Evolutionary conservation across 306 rosid genomes (phyloP).

Genomic region (Prunus salicina): DNA sequence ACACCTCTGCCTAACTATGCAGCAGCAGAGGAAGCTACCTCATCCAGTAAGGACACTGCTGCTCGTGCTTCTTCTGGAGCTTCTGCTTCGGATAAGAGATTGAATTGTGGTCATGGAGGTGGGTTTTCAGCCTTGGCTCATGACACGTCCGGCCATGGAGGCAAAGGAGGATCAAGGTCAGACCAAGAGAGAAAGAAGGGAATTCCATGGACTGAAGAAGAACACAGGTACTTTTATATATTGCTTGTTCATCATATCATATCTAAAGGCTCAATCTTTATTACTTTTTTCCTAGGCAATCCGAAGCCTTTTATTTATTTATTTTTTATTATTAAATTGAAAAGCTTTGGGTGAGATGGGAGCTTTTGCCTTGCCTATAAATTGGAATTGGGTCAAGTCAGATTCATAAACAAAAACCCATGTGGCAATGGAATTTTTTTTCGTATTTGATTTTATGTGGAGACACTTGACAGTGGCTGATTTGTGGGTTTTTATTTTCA

Average conservation of each 20-base stretch:
- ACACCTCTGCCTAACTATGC: constrained; percentile 60
- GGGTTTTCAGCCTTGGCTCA: constrained; percentile 64
- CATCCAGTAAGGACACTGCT: constrained; percentile 47
- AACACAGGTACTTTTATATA: constrained; percentile 60
- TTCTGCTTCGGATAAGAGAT: constrained; percentile 61
- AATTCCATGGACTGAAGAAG: constrained; percentile 99
- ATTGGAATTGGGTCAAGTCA: neutral
- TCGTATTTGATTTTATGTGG: neutral
- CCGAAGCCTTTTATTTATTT: neutral
- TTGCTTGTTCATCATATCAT: neutral
- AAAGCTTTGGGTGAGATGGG: neutral
- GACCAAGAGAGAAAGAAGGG: constrained; percentile 96
- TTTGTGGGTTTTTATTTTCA: constrained; percentile 25
- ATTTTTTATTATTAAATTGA: neutral
- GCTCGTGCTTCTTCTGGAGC: constrained; percentile 49
- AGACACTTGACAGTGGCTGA: neutral
- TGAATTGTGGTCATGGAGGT: constrained; percentile 55
- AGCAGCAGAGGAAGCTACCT: constrained; percentile 41
- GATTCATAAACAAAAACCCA: neutral
- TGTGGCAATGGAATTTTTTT: neutral
- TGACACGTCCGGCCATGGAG: constrained; percentile 54
- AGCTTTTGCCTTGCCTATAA: neutral
- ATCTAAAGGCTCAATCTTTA: neutral
- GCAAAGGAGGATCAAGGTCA: constrained; percentile 82
- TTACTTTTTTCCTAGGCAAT: neutral